These are phyloP conservation scores for Fusarium fracticaudum DNA, from an alignment of 2,329 filamentous ascomycete genomes.

Conservation along the genomic window DNA sequence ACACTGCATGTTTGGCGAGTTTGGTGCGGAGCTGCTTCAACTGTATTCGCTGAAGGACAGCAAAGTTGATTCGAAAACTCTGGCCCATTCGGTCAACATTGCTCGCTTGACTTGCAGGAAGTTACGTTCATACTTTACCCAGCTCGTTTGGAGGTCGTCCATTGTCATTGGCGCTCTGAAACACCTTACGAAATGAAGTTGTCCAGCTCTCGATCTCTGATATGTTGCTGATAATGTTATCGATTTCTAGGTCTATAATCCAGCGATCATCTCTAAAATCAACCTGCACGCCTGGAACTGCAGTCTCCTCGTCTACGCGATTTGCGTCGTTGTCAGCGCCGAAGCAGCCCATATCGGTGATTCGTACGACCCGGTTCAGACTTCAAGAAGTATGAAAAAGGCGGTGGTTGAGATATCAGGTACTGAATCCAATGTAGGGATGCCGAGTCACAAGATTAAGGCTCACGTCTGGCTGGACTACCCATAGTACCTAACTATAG, in stretches of 20 bases:
- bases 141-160: not conserved
- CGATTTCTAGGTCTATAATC: not conserved
- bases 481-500: not conserved
- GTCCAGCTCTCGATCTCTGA: not conserved
- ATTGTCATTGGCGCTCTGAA: too few relatives aligned
- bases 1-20: not conserved
- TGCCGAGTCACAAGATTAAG: not conserved
- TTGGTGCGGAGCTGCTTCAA: not conserved
- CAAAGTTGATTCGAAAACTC: not conserved
- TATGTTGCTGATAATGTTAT: not conserved
- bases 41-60: not conserved
- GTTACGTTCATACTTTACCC: not conserved
- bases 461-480: too few relatives aligned
- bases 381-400: too few relatives aligned
- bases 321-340: accelerated
- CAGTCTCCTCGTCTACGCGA: not conserved
- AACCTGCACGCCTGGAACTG: not conserved
- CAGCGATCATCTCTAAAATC: not conserved
- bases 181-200: not conserved
- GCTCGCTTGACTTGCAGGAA: accelerated
- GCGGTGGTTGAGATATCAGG: too few relatives aligned
- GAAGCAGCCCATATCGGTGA: not conserved
- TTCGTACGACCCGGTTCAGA: not conserved
- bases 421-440: not conserved
- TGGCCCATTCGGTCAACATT: not conserved